Percentiles rank a stretch among this genome's conserved stretches.
phyloP scores from a whole-genome alignment of 2,329 filamentous ascomycete genomes.

The Penicillium sp. region DNA sequence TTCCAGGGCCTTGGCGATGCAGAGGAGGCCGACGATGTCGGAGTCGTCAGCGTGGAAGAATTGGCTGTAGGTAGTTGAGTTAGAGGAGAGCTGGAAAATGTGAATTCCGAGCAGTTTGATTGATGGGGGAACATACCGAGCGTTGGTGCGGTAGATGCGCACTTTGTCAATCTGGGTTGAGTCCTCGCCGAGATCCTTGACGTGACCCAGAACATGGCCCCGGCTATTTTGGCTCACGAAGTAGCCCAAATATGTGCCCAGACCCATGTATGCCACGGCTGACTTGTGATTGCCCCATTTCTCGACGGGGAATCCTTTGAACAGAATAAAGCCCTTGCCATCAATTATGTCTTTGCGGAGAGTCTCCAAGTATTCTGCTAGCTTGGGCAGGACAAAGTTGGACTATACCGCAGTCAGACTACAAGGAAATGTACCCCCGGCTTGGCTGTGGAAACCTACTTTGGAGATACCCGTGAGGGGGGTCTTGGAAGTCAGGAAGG shows the following conservation, averaged over 20 bases:
- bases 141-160: slow-evolving; percentile 86
- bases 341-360: slow-evolving; percentile 70
- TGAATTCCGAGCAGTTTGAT: background rate
- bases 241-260: slow-evolving; percentile 83
- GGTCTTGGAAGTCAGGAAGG: slow-evolving; percentile 64
- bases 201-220: slow-evolving; percentile 84
- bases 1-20: slow-evolving; percentile 73
- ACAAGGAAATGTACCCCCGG: background rate
- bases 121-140: slow-evolving; percentile 49
- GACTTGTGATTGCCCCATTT: slow-evolving; percentile 78
- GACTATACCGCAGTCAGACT: slow-evolving; percentile 32
- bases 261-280: slow-evolving; percentile 86
- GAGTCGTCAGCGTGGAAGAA: slow-evolving; percentile 84
- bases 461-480: slow-evolving; percentile 72
- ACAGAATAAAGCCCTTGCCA: slow-evolving; percentile 86
- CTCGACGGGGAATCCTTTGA: slow-evolving; percentile 78
- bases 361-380: slow-evolving; percentile 55
- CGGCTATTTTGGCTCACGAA: slow-evolving; percentile 83
- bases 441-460: slow-evolving; percentile 33
- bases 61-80: slow-evolving; percentile 52
- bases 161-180: slow-evolving; percentile 79
- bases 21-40: slow-evolving; percentile 81
- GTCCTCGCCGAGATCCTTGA: slow-evolving; percentile 86
- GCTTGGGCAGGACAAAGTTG: slow-evolving; percentile 63
- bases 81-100: background rate